Conservation (phyloP, 192 early-diverging fungal genomes). For the Coemansia sp. region DNA sequence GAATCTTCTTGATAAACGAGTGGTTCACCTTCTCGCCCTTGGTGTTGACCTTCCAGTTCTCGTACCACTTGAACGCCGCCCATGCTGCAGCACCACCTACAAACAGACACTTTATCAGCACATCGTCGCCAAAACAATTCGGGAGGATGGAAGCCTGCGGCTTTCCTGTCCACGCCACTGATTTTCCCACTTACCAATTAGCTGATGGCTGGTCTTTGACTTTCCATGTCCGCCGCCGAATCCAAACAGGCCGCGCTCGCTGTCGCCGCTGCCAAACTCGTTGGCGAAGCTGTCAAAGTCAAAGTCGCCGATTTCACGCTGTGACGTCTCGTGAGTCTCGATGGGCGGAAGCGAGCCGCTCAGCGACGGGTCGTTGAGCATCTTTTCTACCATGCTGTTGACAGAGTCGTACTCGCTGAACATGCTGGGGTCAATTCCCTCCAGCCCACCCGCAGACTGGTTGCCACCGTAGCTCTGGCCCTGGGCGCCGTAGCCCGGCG, state of each 20-base stretch:
- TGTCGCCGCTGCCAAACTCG: conserved; percentile 19
- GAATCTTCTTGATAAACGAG: conserved; percentile 43
- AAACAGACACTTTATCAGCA: not conserved
- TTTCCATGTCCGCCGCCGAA: conserved; percentile 33
- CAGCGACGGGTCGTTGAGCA: conserved; percentile 10
- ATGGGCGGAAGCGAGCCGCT: conserved; percentile 5
- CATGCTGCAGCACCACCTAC: conserved; percentile 54
- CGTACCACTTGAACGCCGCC: conserved; percentile 52
- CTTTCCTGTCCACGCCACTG: too few relatives aligned
- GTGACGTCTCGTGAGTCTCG: conserved; percentile 5
- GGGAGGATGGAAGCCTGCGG: too few relatives aligned
- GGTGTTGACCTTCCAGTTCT: conserved; percentile 38
- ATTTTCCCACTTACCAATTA: conserved; percentile 45
- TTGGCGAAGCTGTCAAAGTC: conserved; percentile 17
- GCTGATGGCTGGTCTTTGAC: conserved; percentile 49
- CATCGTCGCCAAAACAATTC: too few relatives aligned
- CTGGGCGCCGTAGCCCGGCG: conserved; percentile 3
- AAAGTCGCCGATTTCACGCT: conserved; percentile 36
- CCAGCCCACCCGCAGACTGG: not conserved
- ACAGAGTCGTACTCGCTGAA: conserved; percentile 10
- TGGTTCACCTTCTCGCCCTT: conserved; percentile 49
- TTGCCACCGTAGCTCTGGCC: conserved; percentile 1
- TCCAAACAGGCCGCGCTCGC: conserved; percentile 43
- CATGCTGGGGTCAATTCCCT: not conserved
- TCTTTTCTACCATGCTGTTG: conserved; percentile 3